These are phyloP conservation scores for Macadamia integrifolia DNA, from an alignment of 164 flowering plant genomes.

Conservation along the genomic window DNA sequence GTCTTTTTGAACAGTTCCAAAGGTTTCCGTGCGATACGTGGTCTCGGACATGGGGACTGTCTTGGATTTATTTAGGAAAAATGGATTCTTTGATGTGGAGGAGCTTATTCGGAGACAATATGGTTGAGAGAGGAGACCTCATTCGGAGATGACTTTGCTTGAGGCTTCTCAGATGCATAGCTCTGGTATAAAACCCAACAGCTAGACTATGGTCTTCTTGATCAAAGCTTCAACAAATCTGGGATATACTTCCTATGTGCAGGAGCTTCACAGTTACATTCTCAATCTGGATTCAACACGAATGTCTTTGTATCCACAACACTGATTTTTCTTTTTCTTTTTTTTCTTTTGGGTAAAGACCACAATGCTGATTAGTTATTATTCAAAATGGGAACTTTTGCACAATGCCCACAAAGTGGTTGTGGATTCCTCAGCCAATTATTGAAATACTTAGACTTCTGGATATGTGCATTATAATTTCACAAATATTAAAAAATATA, in stretches of 20 bases:
- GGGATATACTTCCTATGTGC: conserved; percentile 24
- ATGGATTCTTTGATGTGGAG: too few relatives aligned
- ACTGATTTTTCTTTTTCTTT: background rate
- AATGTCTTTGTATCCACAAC: conserved; percentile 37
- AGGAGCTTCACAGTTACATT: conserved; percentile 41
- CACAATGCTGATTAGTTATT: conserved; percentile 25
- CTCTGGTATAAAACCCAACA: conserved; percentile 24
- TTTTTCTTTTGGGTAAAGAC: too few relatives aligned
- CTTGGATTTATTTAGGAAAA: too few relatives aligned
- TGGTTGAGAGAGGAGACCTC: too few relatives aligned
- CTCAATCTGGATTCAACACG: conserved; percentile 42
- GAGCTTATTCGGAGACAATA: too few relatives aligned
- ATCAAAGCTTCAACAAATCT: conserved; percentile 29
- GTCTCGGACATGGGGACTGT: too few relatives aligned
- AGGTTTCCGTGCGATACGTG: too few relatives aligned
- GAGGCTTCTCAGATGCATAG: conserved; percentile 18
- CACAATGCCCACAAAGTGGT: conserved; percentile 43
- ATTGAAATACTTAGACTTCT: conserved; percentile 66
- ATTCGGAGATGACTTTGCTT: too few relatives aligned
- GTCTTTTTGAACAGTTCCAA: too few relatives aligned
- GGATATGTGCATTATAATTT: conserved; percentile 31
- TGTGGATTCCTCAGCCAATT: conserved; percentile 50
- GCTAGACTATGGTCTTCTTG: conserved; percentile 30
- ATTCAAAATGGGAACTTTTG: conserved; percentile 25
- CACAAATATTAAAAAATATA: too few relatives aligned